phyloP scores from a whole-genome alignment of 169 alveolate species.

The Theileria orientalis region DNA sequence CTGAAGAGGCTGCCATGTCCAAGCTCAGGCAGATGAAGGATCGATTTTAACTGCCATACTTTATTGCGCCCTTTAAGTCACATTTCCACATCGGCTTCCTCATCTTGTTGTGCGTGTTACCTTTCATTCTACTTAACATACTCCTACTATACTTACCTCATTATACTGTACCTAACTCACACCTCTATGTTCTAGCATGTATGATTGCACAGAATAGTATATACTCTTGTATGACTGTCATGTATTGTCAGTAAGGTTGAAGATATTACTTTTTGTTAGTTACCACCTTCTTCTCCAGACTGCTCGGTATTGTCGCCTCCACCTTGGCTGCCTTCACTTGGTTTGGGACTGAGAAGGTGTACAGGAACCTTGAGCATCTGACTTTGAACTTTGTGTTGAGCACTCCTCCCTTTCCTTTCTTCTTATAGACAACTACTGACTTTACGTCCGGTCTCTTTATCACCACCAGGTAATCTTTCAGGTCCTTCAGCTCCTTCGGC shows the following conservation, averaged over 20 bases:
- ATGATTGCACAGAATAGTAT: no score
- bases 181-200: no score
- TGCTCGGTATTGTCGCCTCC: conserved; percentile 74
- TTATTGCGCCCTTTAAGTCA: background rate
- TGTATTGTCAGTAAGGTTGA: no score
- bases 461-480: conserved; percentile 77
- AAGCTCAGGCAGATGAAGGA: conserved; percentile 55
- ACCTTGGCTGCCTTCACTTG: conserved; percentile 90
- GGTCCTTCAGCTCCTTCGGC: conserved; percentile 81
- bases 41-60: background rate
- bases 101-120: no score
- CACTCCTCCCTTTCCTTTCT: conserved; percentile 77
- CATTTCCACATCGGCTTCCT: no score
- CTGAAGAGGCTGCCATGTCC: conserved; percentile 53
- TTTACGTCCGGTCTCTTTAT: conserved; percentile 82
- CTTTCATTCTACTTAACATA: no score
- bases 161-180: no score
- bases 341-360: conserved; percentile 91
- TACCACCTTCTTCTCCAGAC: conserved; percentile 54
- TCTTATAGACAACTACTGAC: conserved; percentile 83
- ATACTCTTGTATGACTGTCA: no score
- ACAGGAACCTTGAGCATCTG: conserved; percentile 89
- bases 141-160: no score
- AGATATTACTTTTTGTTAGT: conserved; percentile 43
- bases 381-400: conserved; percentile 90